A percentile compares a stretch with the other conserved stretches of the same genome.
These are phyloP conservation scores for Suillus paluster DNA, from an alignment of 768 basidiomycete genomes.

Conservation along the genomic window DNA sequence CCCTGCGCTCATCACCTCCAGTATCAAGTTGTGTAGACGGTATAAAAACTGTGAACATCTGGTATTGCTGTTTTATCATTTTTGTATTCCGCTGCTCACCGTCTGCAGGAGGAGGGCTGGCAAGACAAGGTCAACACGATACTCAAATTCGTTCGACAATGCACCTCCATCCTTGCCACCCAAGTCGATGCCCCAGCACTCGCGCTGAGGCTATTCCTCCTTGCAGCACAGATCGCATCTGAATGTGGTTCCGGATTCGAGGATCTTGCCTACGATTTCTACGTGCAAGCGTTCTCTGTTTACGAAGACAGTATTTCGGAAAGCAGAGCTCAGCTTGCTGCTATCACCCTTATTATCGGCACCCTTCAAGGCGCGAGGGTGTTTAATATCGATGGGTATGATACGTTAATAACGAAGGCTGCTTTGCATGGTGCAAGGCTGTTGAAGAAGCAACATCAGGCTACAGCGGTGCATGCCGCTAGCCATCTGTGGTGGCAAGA, in stretches of 20 bases:
- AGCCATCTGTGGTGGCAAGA: constrained; percentile 99
- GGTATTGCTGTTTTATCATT: constrained; percentile 42
- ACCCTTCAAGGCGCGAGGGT: constrained; percentile 87
- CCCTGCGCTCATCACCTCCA: constrained; percentile 92
- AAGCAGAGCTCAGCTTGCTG: constrained; percentile 92
- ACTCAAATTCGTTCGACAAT: constrained; percentile 93
- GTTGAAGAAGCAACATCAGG: constrained; percentile 98
- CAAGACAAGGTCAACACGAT: constrained; percentile 82
- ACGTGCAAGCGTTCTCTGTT: constrained; percentile 96
- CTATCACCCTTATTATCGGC: constrained; percentile 95
- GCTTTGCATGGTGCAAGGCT: constrained; percentile 95
- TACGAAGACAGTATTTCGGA: constrained; percentile 99
- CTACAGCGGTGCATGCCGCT: constrained; percentile 90
- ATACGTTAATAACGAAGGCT: constrained; percentile 98
- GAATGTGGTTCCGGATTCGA: constrained; percentile 93
- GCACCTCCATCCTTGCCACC: constrained; percentile 90
- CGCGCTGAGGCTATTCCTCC: constrained; percentile 92
- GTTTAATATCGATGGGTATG: constrained; percentile 95
- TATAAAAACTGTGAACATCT: constrained; percentile 84
- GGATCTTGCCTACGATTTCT: constrained; percentile 96
- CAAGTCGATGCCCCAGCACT: constrained; percentile 93
- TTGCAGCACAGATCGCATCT: constrained; percentile 94
- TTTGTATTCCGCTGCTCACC: not conserved
- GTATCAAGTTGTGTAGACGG: constrained; percentile 89
- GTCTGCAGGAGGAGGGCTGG: constrained; percentile 82